Conservation (phyloP, 2,329 filamentous ascomycete genomes). For the Monosporascus ibericus region DNA sequence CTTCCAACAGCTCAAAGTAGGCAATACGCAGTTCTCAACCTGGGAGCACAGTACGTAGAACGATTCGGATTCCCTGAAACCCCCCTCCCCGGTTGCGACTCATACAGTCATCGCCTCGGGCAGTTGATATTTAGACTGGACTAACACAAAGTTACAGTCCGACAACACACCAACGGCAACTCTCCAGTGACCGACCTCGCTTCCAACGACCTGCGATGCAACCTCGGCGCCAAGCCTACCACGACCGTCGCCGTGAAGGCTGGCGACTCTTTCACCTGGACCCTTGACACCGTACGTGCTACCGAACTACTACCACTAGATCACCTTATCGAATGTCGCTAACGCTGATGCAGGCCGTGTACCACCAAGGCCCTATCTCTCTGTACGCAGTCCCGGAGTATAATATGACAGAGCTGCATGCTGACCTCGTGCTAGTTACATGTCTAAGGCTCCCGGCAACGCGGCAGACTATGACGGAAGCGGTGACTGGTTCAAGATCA, state of each 20-base stretch:
- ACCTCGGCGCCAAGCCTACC: conserved; percentile 29
- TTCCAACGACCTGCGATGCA: conserved; percentile 36
- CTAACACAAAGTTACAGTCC: conserved; percentile 20
- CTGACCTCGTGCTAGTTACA: conserved; percentile 23
- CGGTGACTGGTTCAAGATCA: conserved; percentile 37
- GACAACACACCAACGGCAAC: conserved; percentile 42
- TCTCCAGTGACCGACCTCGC: conserved; percentile 37
- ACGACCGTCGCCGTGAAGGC: conserved; percentile 29
- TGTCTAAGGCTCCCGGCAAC: conserved; percentile 32
- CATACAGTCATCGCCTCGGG: too few relatives aligned
- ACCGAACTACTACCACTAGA: neutral
- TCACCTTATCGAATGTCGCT: neutral
- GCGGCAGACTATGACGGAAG: conserved; percentile 32
- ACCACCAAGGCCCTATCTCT: conserved; percentile 36
- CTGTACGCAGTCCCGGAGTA: conserved; percentile 15
- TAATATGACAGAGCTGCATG: neutral
- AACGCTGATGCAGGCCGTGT: conserved; percentile 25
- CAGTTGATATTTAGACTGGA: neutral
- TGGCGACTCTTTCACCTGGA: conserved; percentile 33
- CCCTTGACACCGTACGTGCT: conserved; percentile 24
- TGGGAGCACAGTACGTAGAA: conserved; percentile 29
- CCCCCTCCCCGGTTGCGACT: too few relatives aligned
- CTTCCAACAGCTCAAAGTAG: conserved; percentile 32
- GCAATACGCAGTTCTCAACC: conserved; percentile 23
- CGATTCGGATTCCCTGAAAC: too few relatives aligned